phyloP scores from a whole-genome alignment of 495 filamentous ascomycete genomes.

The Bryoglossum gracile region DNA sequence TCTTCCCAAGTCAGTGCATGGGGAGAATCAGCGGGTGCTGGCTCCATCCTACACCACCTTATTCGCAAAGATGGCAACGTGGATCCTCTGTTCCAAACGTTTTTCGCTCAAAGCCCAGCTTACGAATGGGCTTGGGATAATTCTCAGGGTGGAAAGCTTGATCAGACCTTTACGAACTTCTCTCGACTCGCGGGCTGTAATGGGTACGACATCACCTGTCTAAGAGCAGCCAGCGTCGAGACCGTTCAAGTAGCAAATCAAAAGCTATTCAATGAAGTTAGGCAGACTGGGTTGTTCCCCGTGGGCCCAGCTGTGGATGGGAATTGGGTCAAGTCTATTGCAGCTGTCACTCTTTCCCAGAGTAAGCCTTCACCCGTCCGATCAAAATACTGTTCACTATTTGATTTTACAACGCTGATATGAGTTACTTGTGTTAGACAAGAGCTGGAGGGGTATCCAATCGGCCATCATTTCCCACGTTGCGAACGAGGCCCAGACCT shows the following conservation, averaged over 20 bases:
- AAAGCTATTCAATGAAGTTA: neutral
- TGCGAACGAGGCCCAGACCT: neutral
- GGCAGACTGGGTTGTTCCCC: conserved; percentile 34
- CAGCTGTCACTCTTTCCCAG: neutral
- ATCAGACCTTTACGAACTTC: neutral
- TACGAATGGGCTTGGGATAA: neutral
- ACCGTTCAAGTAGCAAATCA: neutral
- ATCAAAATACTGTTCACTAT: no score
- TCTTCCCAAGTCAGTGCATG: conserved; percentile 54
- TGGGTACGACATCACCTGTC: neutral
- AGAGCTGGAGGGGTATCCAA: neutral
- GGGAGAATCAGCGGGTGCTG: conserved; percentile 63
- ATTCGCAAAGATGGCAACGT: conserved; percentile 20
- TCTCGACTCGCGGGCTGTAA: neutral
- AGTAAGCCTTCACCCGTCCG: neutral
- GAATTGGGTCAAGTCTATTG: conserved; percentile 32
- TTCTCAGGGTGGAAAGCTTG: neutral
- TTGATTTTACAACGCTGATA: neutral
- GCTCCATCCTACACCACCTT: conserved; percentile 57
- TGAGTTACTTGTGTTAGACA: neutral
- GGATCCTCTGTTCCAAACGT: conserved; percentile 14
- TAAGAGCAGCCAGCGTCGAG: neutral
- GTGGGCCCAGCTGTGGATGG: conserved; percentile 55
- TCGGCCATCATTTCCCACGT: neutral
- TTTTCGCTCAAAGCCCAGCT: conserved; percentile 24